phyloP scores from a whole-genome alignment of 1,284 basidiomycete genomes.

The Apiotrichum brassicae region DNA sequence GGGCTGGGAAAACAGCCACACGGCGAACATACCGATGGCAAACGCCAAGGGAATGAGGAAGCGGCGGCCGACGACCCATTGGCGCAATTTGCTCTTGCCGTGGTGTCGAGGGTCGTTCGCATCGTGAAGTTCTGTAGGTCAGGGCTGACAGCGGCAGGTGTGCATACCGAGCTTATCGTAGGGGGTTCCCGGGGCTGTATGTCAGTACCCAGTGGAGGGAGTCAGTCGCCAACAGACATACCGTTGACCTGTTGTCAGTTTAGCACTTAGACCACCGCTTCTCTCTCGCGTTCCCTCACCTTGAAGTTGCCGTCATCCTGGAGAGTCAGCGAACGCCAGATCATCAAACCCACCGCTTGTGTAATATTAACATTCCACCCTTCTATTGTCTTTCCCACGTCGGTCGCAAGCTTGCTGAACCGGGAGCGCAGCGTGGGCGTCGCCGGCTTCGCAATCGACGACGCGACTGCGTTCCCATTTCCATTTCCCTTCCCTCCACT shows the following conservation, averaged over 20 bases:
- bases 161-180: constrained; percentile 42
- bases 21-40: constrained; percentile 14
- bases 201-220: background rate
- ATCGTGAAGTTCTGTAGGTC: constrained; percentile 31
- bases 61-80: constrained; percentile 27
- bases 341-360: constrained; percentile 25
- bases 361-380: constrained; percentile 36
- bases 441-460: too few relatives aligned
- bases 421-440: background rate
- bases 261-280: background rate
- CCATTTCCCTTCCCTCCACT: too few relatives aligned
- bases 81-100: constrained; percentile 14
- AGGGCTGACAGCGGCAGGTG: background rate
- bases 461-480: too few relatives aligned
- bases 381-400: constrained; percentile 23
- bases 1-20: constrained; percentile 18
- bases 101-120: constrained; percentile 13
- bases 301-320: constrained; percentile 13
- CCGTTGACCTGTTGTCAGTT: constrained; percentile 5
- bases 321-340: background rate
- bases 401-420: constrained; percentile 11
- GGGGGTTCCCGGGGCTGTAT: constrained; percentile 44
- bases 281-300: background rate
- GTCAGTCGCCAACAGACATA: background rate
- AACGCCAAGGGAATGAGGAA: constrained; percentile 8